Percentiles rank a stretch among this genome's conserved stretches.
These are phyloP conservation scores for Aureoboletus auriporus DNA, from an alignment of 768 basidiomycete species.

Conservation along the genomic window DNA sequence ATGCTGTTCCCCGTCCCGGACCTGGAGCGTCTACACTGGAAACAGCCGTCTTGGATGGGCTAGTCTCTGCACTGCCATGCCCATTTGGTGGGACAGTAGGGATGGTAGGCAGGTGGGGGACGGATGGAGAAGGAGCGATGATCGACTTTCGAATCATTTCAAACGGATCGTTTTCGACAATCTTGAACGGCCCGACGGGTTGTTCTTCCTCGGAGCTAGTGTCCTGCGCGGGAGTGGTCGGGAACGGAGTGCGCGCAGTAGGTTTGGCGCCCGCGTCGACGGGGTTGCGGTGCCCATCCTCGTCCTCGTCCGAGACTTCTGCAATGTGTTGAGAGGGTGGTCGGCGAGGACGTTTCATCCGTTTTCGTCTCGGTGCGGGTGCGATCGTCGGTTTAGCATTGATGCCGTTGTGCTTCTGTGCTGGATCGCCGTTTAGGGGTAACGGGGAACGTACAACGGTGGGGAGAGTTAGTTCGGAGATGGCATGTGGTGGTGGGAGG, in stretches of 20 bases:
- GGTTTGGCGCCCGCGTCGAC: background rate
- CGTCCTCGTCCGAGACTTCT: constrained; percentile 22
- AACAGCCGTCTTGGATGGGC: background rate
- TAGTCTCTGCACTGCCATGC: background rate
- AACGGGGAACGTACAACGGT: constrained; percentile 13
- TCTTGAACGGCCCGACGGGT: constrained; percentile 12
- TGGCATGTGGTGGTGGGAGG: constrained; percentile 25
- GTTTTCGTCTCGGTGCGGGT: background rate
- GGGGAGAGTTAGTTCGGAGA: constrained; percentile 25
- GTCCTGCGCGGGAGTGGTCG: constrained; percentile 1
- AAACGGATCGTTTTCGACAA: constrained; percentile 26
- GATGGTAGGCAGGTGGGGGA: background rate
- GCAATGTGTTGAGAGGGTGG: constrained; percentile 24
- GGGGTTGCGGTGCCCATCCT: background rate
- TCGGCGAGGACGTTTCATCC: constrained; percentile 8
- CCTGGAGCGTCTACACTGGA: background rate
- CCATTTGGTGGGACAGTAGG: background rate
- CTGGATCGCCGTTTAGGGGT: background rate
- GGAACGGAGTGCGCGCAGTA: background rate
- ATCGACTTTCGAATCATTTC: constrained; percentile 11
- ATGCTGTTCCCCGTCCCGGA: background rate
- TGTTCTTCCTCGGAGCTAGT: constrained; percentile 18
- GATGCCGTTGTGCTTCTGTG: background rate
- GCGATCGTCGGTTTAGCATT: background rate
- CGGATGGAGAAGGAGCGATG: background rate